Percentiles rank a stretch among this genome's conserved stretches.
These are phyloP conservation scores for Tephrocybe sp. DNA, from an alignment of 768 basidiomycete genomes.

Conservation along the genomic window DNA sequence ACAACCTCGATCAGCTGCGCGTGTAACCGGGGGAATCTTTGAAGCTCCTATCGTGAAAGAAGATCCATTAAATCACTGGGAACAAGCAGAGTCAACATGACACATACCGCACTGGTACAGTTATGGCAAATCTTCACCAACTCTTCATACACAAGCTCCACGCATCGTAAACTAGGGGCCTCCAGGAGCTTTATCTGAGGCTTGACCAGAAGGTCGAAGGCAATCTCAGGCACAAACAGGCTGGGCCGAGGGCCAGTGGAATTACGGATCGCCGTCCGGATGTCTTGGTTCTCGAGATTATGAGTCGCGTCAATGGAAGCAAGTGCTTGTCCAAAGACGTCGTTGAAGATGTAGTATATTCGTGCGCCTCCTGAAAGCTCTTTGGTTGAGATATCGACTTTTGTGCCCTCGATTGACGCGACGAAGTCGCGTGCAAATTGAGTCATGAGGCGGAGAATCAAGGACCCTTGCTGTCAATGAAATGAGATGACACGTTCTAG, in stretches of 20 bases:
- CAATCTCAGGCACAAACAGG: constrained; percentile 94
- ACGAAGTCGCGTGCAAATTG: constrained; percentile 97
- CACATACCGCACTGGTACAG: constrained; percentile 79
- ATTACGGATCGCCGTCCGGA: constrained; percentile 96
- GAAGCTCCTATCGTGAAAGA: constrained; percentile 67
- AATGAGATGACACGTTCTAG: constrained; percentile 9
- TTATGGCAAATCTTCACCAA: constrained; percentile 99
- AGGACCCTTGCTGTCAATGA: constrained; percentile 65
- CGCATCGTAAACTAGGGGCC: constrained; percentile 91
- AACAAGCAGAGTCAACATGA: constrained; percentile 22
- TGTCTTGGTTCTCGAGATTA: constrained; percentile 91
- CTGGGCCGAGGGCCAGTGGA: constrained; percentile 97
- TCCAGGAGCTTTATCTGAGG: constrained; percentile 97
- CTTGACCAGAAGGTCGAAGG: constrained; percentile 95
- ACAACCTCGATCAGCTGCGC: constrained; percentile 94
- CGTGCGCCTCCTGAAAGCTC: constrained; percentile 97
- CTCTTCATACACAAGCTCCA: constrained; percentile 98
- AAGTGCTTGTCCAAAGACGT: constrained; percentile 92
- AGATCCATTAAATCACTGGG: neutral
- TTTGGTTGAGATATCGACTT: constrained; percentile 94
- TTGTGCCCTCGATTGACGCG: constrained; percentile 95
- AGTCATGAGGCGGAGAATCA: constrained; percentile 96
- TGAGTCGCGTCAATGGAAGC: constrained; percentile 86
- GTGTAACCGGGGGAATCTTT: constrained; percentile 92
- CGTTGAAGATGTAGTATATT: constrained; percentile 99